Evolutionary conservation across 2,329 filamentous ascomycete genomes (phyloP), one percentile per base, ranked within the genome.

Genomic region (Raffaelea arxii): DNA sequence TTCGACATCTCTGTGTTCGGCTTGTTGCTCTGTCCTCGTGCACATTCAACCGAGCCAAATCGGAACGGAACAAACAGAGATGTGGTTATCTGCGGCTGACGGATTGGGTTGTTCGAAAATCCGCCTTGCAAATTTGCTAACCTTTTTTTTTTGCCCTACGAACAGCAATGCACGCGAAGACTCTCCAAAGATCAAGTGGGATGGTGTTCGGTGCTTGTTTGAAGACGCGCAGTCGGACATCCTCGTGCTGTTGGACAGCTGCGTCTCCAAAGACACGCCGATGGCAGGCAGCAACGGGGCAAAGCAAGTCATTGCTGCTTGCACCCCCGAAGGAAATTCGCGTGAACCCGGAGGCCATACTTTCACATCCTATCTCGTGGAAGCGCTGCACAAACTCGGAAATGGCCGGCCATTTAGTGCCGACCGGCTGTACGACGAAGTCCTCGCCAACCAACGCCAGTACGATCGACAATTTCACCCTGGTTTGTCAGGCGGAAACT

Each of bases 221-320:
- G 78, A 82, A 52, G 77, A 82, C 58, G 72, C 75, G 2, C 72
- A 74, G 50, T 79, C 77, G 4, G 79, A 83, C 58, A 76, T 82
- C 30, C 66, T 83, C 14, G 62, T 83, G 5, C 62, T 83, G 12
- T 66, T 83, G 23, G 79, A 83, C 58, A 76, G 75, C n/a, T 80
- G 77, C 55, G 70, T 74, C 11, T 59, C 72, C n/a, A 67, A 69
- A 25, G 74, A 81, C 50, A 64, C 67, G 11, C 63, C 71, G 2
- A 61, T 69, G 43, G 64, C 70, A 4, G 72, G 74, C 22, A 74
- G 70, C 49, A 69, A 74, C 54, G 77, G 77, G 24, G 62, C 72
- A 19, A 83, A 82, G 59, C 78, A 83, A 58, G 71, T 72, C 39
- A 80, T 83, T 53, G 77, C 78, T 6, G 76, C 78, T n/a, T 75